A percentile compares a stretch with the other conserved stretches of the same genome.
phyloP scores from a whole-genome alignment of 1,284 basidiomycete species.

The Lignosus rhinocerotis region DNA sequence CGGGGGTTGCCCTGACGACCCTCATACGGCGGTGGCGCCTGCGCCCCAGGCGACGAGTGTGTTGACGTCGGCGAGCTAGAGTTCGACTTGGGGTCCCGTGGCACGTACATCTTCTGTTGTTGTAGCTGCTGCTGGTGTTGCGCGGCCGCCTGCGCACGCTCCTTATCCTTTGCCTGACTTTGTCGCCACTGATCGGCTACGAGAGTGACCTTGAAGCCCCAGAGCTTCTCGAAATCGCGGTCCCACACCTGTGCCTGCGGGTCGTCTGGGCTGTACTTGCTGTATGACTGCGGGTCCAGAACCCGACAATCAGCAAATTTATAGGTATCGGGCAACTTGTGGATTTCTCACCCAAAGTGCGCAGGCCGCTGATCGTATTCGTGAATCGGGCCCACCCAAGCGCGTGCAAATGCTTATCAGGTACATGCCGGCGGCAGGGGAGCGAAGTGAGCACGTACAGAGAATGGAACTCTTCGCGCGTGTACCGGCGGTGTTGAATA shows the following conservation, averaged over 20 bases:
- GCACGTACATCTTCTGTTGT: conserved; percentile 9
- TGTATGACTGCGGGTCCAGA: conserved; percentile 49
- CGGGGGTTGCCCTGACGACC: conserved; percentile 20
- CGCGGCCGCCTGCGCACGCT: conserved; percentile 11
- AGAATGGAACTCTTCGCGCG: conserved; percentile 68
- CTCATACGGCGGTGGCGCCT: conserved; percentile 12
- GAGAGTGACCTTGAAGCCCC: conserved; percentile 44
- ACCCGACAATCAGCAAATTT: conserved; percentile 1
- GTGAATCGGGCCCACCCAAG: conserved; percentile 1
- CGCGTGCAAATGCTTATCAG: conserved; percentile 1
- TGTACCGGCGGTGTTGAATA: conserved; percentile 60
- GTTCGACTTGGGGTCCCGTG: conserved; percentile 9
- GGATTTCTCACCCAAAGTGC: conserved; percentile 57
- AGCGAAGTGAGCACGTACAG: conserved; percentile 46
- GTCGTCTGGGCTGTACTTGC: conserved; percentile 62
- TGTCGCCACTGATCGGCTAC: conserved; percentile 35
- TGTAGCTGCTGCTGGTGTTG: conserved; percentile 15
- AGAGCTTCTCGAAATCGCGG: conserved; percentile 61
- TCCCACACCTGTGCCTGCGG: conserved; percentile 54
- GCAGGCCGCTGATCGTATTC: conserved; percentile 51
- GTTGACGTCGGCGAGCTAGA: conserved; percentile 17
- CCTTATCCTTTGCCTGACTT: conserved; percentile 27
- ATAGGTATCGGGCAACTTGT: background rate
- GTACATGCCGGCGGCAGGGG: conserved; percentile 4
- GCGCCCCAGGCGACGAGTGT: conserved; percentile 11